These are phyloP conservation scores for Aspergillus affinis DNA, from an alignment of 495 filamentous ascomycete species.

Conservation along the genomic window DNA sequence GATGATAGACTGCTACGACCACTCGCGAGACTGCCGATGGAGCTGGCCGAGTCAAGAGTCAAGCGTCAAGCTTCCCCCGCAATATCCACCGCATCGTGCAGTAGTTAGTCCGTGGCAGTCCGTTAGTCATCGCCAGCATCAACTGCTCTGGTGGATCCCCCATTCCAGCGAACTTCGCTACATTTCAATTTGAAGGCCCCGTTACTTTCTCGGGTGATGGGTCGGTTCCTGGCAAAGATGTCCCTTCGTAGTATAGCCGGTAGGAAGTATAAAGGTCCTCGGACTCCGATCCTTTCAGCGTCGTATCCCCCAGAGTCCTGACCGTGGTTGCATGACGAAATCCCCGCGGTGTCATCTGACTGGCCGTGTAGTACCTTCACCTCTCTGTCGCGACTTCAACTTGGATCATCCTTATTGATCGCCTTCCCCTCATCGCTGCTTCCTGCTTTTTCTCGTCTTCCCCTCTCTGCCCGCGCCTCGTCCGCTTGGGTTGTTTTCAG, in stretches of 20 bases:
- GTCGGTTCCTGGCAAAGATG: not conserved
- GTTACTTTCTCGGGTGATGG: not conserved
- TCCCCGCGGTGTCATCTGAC: slow-evolving; percentile 1
- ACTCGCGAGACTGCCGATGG: no score
- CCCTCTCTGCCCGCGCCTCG: not conserved
- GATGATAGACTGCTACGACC: no score
- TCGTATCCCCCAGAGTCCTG: no score
- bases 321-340: not conserved
- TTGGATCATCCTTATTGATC: not conserved
- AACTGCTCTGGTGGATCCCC: no score
- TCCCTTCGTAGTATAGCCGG: no score
- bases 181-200: no score
- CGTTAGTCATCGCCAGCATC: no score
- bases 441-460: slow-evolving; percentile 12
- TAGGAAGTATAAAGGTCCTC: no score
- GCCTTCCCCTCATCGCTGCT: not conserved
- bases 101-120: no score
- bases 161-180: not conserved
- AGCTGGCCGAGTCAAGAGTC: no score
- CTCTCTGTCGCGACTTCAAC: no score
- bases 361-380: not conserved
- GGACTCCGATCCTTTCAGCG: no score
- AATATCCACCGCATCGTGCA: not conserved
- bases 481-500: not conserved
- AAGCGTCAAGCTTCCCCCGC: not conserved